Conservation (phyloP, 2,329 filamentous ascomycete species). For the Fusarium algeriense region DNA sequence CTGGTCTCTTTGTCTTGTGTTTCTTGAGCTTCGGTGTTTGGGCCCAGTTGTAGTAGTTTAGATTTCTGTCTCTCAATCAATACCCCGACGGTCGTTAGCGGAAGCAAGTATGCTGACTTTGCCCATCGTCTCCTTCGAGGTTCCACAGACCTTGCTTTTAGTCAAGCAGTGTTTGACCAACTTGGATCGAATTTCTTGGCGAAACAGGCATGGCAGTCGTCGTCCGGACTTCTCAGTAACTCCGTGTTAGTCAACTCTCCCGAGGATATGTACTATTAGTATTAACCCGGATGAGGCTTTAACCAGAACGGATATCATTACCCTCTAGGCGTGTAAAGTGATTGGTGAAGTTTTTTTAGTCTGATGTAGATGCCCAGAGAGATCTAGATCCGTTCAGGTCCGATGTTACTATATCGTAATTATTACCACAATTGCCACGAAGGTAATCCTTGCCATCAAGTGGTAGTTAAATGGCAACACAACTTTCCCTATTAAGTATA, state of each 20-base stretch:
- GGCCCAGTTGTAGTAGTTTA: constrained; percentile 4
- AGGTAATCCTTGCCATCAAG: neutral
- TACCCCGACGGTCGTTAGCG: constrained; percentile 23
- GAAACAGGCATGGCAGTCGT: neutral
- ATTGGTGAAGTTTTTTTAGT: neutral
- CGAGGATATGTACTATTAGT: neutral
- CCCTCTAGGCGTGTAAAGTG: neutral
- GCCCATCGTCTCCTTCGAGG: neutral
- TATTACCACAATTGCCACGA: neutral
- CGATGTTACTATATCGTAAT: neutral
- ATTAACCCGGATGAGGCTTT: neutral
- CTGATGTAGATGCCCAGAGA: neutral
- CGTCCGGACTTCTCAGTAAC: neutral
- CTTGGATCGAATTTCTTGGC: neutral
- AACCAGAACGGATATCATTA: neutral
- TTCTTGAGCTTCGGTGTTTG: constrained; percentile 18
- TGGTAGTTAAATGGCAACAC: neutral
- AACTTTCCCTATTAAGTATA: constrained; percentile 8
- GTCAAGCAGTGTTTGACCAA: neutral
- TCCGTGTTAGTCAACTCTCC: neutral
- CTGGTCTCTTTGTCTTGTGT: neutral
- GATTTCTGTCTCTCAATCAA: constrained; percentile 11
- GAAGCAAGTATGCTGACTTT: neutral
- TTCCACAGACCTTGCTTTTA: neutral
- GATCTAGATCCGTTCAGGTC: neutral